Percentiles rank a stretch among this genome's conserved stretches.
Evolutionary conservation across 1,139 yeast genomes (phyloP).

Genomic region (Trichomonascaceae sp.): DNA sequence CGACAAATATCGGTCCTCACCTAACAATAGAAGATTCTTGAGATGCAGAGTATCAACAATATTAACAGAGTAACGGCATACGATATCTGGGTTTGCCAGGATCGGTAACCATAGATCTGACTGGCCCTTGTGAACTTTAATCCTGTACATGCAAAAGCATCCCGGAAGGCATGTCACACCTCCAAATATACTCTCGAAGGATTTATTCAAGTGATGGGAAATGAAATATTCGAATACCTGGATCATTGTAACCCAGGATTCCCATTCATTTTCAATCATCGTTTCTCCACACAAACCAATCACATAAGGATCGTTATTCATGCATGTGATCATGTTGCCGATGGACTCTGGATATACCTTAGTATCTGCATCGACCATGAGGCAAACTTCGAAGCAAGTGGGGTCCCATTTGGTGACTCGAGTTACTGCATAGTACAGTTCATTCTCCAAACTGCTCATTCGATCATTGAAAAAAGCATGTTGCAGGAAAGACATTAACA

Average conservation of each 20-base stretch:
- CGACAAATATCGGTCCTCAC: constrained; percentile 34
- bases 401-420: constrained; percentile 30
- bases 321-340: constrained; percentile 28
- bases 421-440: constrained; percentile 29
- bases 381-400: constrained; percentile 28
- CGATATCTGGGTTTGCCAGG: constrained; percentile 32
- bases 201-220: constrained; percentile 34
- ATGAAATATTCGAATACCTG: constrained; percentile 36
- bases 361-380: constrained; percentile 37
- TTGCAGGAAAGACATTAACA: constrained; percentile 32
- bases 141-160: constrained; percentile 34
- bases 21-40: constrained; percentile 32
- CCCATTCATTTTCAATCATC: constrained; percentile 29
- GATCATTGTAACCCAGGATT: constrained; percentile 34
- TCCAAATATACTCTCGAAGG: constrained; percentile 35
- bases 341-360: constrained; percentile 30
- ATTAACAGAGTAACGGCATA: constrained; percentile 31
- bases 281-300: constrained; percentile 36
- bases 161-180: constrained; percentile 36
- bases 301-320: constrained; percentile 29
- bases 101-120: constrained; percentile 70
- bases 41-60: constrained; percentile 31
- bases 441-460: constrained; percentile 33
- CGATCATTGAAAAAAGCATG: constrained; percentile 34
- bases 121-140: constrained; percentile 47